Evolutionary conservation across 176 grass and related monocot species (phyloP).

Genomic region (Secale cereale): DNA sequence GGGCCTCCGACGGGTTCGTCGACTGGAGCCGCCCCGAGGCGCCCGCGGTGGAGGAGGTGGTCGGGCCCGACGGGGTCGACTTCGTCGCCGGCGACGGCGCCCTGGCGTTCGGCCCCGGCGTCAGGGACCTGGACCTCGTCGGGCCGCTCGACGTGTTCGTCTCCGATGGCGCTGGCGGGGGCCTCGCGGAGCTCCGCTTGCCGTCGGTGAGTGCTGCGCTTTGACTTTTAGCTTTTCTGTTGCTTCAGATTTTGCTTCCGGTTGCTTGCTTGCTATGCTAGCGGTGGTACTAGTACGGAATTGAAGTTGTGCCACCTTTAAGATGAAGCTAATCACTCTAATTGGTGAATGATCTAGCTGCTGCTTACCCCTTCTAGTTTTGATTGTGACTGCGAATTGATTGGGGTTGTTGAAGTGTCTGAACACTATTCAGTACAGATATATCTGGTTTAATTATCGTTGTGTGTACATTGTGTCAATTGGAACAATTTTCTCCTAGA

Average conservation of each 20-base stretch:
- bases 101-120: slow-evolving; percentile 16
- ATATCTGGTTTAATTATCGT: not conserved
- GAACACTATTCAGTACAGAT: not conserved
- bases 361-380: not conserved
- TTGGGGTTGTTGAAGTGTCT: not conserved
- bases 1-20: slow-evolving; percentile 52
- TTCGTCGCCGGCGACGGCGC: slow-evolving; percentile 43
- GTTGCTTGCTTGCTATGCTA: slow-evolving; percentile 11
- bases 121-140: slow-evolving; percentile 62
- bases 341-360: not conserved
- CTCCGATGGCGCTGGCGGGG: slow-evolving; percentile 27
- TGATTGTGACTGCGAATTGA: not conserved
- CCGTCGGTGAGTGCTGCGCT: slow-evolving; percentile 55
- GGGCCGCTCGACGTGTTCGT: slow-evolving; percentile 73
- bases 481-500: not conserved
- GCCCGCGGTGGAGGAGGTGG: slow-evolving; percentile 49
- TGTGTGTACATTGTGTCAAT: not conserved
- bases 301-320: not conserved
- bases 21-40: slow-evolving; percentile 38
- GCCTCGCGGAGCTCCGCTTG: slow-evolving; percentile 56
- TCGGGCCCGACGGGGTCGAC: slow-evolving; percentile 60
- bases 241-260: not conserved
- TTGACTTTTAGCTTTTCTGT: slow-evolving; percentile 29
- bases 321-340: not conserved
- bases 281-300: not conserved